phyloP scores from a whole-genome alignment of 1,284 basidiomycete genomes.

The Ceratorhiza oryzae-sativae region DNA sequence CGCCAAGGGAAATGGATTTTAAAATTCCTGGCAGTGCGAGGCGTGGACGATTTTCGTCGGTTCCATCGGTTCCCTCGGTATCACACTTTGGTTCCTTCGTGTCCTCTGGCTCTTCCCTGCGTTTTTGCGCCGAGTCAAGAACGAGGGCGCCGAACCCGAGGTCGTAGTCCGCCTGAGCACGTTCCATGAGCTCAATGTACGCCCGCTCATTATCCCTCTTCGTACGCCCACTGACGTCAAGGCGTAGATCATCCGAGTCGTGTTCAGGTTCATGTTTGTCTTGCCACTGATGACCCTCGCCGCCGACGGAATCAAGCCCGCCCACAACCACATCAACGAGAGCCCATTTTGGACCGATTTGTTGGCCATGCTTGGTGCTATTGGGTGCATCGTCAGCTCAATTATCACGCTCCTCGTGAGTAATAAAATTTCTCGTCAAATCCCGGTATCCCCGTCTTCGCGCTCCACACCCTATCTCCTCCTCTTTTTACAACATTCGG shows the following conservation, averaged over 20 bases:
- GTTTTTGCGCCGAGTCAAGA: slow-evolving; percentile 38
- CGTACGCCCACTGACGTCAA: neutral
- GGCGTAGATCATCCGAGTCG: slow-evolving; percentile 41
- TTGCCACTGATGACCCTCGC: slow-evolving; percentile 38
- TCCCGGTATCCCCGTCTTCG: neutral
- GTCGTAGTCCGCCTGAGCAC: slow-evolving; percentile 42
- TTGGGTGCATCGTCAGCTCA: slow-evolving; percentile 76
- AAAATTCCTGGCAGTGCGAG: slow-evolving; percentile 27
- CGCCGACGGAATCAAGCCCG: slow-evolving; percentile 39
- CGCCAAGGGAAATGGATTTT: neutral
- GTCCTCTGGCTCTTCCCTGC: slow-evolving; percentile 41
- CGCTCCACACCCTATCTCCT: neutral
- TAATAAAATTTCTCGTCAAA: slow-evolving; percentile 7
- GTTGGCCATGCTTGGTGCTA: slow-evolving; percentile 67
- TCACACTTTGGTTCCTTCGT: slow-evolving; percentile 35
- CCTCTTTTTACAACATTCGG: neutral
- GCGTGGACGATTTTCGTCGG: slow-evolving; percentile 42
- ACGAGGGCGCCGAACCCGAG: slow-evolving; percentile 43
- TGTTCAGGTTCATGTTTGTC: slow-evolving; percentile 42
- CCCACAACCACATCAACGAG: slow-evolving; percentile 29
- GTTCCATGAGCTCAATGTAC: slow-evolving; percentile 43
- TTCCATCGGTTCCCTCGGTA: slow-evolving; percentile 34
- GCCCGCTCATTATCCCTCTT: neutral
- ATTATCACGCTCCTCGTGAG: slow-evolving; percentile 74
- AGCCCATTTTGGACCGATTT: slow-evolving; percentile 57